These are phyloP conservation scores for Pelargonium myrrhifolium DNA, from an alignment of 441 rosid genomes.

Conservation along the genomic window DNA sequence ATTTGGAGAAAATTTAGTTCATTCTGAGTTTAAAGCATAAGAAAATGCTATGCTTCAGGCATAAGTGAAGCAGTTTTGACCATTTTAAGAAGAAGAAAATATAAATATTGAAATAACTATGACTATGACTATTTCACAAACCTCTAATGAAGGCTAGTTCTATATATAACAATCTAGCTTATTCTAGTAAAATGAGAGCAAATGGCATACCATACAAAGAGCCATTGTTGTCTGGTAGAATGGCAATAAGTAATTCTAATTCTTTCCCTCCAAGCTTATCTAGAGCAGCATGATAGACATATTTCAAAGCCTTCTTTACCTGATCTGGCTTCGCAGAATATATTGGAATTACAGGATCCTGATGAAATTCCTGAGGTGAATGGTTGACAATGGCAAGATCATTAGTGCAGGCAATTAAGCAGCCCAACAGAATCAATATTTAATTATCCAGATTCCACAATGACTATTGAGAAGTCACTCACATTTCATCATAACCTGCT, in stretches of 20 bases:
- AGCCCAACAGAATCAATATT: not conserved
- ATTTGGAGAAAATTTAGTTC: not conserved
- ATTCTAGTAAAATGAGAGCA: not conserved
- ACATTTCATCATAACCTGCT: not conserved
- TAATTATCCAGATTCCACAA: not conserved
- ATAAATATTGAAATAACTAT: not conserved
- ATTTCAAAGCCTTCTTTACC: conserved; percentile 91
- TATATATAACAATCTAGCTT: not conserved
- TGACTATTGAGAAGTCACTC: conserved; percentile 1
- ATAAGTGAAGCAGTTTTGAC: not conserved
- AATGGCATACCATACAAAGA: conserved; percentile 66
- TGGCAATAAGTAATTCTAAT: conserved; percentile 75
- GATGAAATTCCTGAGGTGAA: conserved; percentile 61
- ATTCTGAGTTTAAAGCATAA: not conserved
- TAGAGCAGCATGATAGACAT: conserved; percentile 64
- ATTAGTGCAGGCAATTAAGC: not conserved
- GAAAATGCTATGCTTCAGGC: not conserved
- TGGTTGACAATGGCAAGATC: conserved; percentile 2
- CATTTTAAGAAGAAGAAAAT: not conserved
- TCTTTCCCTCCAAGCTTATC: conserved; percentile 78
- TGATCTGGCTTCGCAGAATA: conserved; percentile 83
- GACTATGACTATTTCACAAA: not conserved
- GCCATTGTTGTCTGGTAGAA: conserved; percentile 92
- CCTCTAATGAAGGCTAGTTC: not conserved
- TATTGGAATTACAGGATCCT: conserved; percentile 83